Evolutionary conservation across 2,329 filamentous ascomycete genomes (phyloP).

Genomic region (Macrophomina tecta): DNA sequence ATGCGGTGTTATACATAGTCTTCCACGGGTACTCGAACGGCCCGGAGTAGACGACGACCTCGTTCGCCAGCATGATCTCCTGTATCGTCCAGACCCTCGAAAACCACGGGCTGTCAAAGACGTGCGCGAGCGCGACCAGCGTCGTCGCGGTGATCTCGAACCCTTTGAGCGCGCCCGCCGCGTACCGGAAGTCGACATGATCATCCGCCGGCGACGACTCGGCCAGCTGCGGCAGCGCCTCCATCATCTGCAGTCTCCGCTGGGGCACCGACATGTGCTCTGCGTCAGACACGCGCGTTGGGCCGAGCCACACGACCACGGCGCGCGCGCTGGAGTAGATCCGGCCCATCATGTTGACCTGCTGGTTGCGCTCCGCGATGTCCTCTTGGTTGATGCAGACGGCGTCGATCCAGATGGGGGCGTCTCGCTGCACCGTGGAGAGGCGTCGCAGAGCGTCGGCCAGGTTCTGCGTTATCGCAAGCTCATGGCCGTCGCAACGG

Average conservation of each 20-base stretch:
- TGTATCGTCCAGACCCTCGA: background rate
- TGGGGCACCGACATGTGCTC: background rate
- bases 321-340: slow-evolving; percentile 36
- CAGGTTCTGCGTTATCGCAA: slow-evolving; percentile 29
- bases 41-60: background rate
- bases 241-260: background rate
- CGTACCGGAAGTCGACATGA: background rate
- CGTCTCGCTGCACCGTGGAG: background rate
- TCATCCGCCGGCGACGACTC: background rate
- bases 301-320: slow-evolving; percentile 39
- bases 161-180: background rate
- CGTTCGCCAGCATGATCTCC: background rate
- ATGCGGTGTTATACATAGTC: background rate
- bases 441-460: slow-evolving; percentile 28
- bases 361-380: slow-evolving; percentile 33
- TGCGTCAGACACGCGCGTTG: background rate
- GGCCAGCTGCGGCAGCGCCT: background rate
- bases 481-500: background rate
- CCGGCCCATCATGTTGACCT: slow-evolving; percentile 36
- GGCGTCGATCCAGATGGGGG: slow-evolving; percentile 38
- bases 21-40: background rate
- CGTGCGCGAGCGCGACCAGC: background rate
- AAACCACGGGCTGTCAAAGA: background rate
- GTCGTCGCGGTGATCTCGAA: background rate
- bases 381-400: slow-evolving; percentile 39